Evolutionary conservation across 371 early-diverging fungal species (phyloP).

Genomic region (Rhizopus stolonifer): DNA sequence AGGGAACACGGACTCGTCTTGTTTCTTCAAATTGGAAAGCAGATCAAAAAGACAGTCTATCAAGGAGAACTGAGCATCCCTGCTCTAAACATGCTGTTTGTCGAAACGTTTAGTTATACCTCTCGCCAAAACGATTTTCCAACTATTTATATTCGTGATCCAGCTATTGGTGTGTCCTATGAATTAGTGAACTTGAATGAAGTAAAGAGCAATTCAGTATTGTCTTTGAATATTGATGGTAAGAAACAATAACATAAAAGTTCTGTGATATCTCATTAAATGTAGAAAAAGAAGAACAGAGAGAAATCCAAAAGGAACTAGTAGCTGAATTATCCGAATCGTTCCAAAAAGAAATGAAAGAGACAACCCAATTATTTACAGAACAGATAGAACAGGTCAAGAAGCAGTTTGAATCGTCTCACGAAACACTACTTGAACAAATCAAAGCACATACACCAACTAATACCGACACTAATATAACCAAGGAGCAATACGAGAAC

Average conservation of each 20-base stretch:
- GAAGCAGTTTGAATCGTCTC: slow-evolving; percentile 27
- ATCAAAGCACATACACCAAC: not conserved
- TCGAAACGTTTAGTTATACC: slow-evolving; percentile 64
- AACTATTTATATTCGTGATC: slow-evolving; percentile 69
- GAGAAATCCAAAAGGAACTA: slow-evolving; percentile 35
- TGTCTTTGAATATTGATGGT: slow-evolving; percentile 66
- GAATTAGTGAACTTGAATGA: slow-evolving; percentile 68
- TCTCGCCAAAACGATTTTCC: slow-evolving; percentile 66
- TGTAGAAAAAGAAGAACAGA: slow-evolving; percentile 18
- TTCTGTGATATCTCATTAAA: not conserved
- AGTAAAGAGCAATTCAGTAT: slow-evolving; percentile 60
- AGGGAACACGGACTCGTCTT: slow-evolving; percentile 26
- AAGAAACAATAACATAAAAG: slow-evolving; percentile 7
- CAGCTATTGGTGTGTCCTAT: slow-evolving; percentile 57
- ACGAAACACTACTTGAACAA: slow-evolving; percentile 60
- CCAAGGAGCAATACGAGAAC: not conserved
- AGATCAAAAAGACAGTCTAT: slow-evolving; percentile 57
- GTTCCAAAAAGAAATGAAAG: slow-evolving; percentile 39
- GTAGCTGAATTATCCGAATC: slow-evolving; percentile 24
- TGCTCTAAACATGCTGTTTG: slow-evolving; percentile 63
- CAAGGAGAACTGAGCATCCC: slow-evolving; percentile 59
- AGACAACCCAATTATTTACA: slow-evolving; percentile 25
- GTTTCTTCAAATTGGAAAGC: slow-evolving; percentile 60
- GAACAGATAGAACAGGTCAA: slow-evolving; percentile 36
- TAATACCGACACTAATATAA: not conserved